Base-by-base conservation (phyloP, 2,329 filamentous ascomycete genomes). In the Arthroderma uncinatum region DNA sequence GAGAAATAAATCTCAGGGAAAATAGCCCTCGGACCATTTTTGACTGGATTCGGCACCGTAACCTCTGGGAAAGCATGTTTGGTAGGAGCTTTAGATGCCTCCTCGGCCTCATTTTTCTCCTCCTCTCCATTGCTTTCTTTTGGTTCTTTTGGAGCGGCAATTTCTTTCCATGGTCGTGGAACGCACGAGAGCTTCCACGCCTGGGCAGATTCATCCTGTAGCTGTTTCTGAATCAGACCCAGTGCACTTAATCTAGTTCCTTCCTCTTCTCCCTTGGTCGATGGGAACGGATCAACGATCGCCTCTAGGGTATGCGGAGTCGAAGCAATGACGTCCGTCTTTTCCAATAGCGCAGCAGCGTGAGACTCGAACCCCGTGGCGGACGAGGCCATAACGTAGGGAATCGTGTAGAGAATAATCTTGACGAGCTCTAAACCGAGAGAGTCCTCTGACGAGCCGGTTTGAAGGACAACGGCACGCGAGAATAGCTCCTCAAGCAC, bases 1-100 rank as follows among this genome's bases (percentile, higher is more conserved):
- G 93, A 97, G 69, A 95, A 87, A 74, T 90, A 95, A 23, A 95
- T 80, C 72, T 98, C 93, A 0, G 93, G 93, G 69, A 95, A 95
- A 47, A 96, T 77, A 1, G 88, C 79, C 55, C 84, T 83, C 7
- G 85, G 77, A 0, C 91, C 92, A 30, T 86, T 80, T 57, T 83
- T 79, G 56, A 96, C 83, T 1, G 84, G 83, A 52, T 84, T 80
- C 0, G 93, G 92, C 54, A 97, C 81, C 1, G 75, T 77, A 62
- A 97, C 84, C 1, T 79, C 65, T 0, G 93, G 93, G 63, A 97
- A 84, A 2, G 80, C 70, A 68, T 97, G 89, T 71, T 90, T 94
- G 54, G 74, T 69, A 6, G 82, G 77, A 12, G 78, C 78, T 57
- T 76, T 78, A 64, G 72, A 60, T 7, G 16, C 23, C 34, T 56